Evolutionary conservation across 148 eudicot genomes (phyloP), one percentile per base, ranked within the genome.

Genomic region (Selenicereus undatus): DNA sequence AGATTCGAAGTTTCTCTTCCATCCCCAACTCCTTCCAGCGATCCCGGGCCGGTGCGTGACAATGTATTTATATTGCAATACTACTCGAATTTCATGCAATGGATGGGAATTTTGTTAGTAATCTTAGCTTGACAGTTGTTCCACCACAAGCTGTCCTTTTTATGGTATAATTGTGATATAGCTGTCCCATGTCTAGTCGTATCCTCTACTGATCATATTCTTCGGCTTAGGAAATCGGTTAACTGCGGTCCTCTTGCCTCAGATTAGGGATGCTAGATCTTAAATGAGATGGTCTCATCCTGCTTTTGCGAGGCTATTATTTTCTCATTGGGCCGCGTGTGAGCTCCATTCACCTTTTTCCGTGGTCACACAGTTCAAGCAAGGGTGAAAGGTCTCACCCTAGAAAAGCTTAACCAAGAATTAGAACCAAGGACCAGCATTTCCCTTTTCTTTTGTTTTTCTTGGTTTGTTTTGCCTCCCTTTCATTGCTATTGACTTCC

Each of bases 11-110:
- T 94, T 89, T 96, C 99, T 72, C 92, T 96, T 80, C 99, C 99
- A 26, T 96, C 98, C 82, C 99, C 99, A 73, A 94, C 99, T 85
- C 99, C 99, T 68, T 85, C 97, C 78, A 87, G 86, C 92, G 83
- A 92, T 79, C 89, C 85, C 89, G 94, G 90, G 87, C 90, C 93
- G 99, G 99, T 96, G 99, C 98, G 99, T 96, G 84, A 84, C 66
- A 85, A 82, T 86, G 89, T 80, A 85, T 86, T 88, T 81, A 82
- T 86, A 80, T 84, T 88, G 88, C 91, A 83, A 77, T 60, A 78
- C 77, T 22, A n/a, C 50, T 78, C 36, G 69, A 1, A 65, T 77
- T 81, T 80, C 82, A 73, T 83, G 82, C 81, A 82, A 82, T 75
- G 74, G 24, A 81, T 69, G 71, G 79, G 45, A 73, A 22, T 71